Evolutionary conservation across 208 protist species (phyloP).

Genomic region (Histomonas meleagridis): DNA sequence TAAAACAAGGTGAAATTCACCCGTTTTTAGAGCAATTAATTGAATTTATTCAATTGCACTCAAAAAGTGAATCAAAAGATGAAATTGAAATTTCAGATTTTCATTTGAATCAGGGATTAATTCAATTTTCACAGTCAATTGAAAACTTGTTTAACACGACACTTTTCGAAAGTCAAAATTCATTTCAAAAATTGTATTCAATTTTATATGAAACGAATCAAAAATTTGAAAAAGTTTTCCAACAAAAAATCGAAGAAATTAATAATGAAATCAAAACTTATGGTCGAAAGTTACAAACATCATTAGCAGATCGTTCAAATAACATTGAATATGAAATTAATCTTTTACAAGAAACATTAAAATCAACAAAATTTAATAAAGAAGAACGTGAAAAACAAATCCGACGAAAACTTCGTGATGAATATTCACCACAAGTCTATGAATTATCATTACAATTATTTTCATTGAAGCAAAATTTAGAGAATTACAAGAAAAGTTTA

Average conservation of each 20-base stretch:
- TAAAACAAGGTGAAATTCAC: not conserved
- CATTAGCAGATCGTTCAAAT: conserved; percentile 1
- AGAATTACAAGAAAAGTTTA: conserved; percentile 22
- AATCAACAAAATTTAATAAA: not conserved
- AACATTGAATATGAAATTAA: conserved; percentile 28
- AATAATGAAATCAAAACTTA: not conserved
- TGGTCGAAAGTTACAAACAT: not conserved
- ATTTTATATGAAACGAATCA: conserved; percentile 12
- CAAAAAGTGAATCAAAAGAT: conserved; percentile 14
- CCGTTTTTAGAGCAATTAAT: not conserved
- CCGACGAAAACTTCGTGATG: not conserved
- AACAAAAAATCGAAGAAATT: not conserved
- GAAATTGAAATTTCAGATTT: conserved; percentile 35
- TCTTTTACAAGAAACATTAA: not conserved
- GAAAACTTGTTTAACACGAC: not conserved
- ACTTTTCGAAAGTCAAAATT: not conserved
- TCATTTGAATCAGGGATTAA: not conserved
- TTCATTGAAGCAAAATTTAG: conserved; percentile 7
- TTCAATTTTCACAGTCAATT: conserved; percentile 30
- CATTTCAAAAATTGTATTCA: not conserved
- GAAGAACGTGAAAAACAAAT: conserved; percentile 6
- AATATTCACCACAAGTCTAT: conserved; percentile 1
- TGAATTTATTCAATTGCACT: not conserved
- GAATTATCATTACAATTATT: conserved; percentile 12
- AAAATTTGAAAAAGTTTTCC: conserved; percentile 12